Conservation (phyloP, 306 rosid genomes). For the Vigna trinervia region DNA sequence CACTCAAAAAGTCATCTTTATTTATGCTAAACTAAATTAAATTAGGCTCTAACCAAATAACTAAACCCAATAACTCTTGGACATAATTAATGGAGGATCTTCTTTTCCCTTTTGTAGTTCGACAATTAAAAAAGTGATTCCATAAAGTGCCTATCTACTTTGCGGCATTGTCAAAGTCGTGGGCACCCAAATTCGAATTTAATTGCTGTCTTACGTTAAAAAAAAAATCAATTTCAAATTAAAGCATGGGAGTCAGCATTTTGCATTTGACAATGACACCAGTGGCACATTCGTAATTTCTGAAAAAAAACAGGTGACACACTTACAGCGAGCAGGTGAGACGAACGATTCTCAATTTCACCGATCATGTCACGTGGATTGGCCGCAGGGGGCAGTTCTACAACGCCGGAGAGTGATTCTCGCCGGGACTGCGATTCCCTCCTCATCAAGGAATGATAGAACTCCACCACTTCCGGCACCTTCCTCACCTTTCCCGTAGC, state of each 20-base stretch:
- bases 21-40: neutral
- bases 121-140: slow-evolving; percentile 7
- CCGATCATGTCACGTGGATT: slow-evolving; percentile 97
- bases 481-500: slow-evolving; percentile 64
- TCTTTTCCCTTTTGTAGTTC: neutral
- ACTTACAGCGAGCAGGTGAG: slow-evolving; percentile 81
- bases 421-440: slow-evolving; percentile 73
- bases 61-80: neutral
- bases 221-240: slow-evolving; percentile 38
- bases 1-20: neutral
- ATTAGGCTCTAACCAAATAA: neutral
- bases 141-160: slow-evolving; percentile 36
- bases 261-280: slow-evolving; percentile 49
- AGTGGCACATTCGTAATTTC: slow-evolving; percentile 59
- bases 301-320: slow-evolving; percentile 16
- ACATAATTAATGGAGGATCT: neutral
- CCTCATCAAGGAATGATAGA: slow-evolving; percentile 87
- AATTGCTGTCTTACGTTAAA: slow-evolving; percentile 48
- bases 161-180: slow-evolving; percentile 39
- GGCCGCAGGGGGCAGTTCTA: slow-evolving; percentile 61
- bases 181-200: slow-evolving; percentile 45
- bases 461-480: slow-evolving; percentile 92
- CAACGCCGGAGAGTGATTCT: slow-evolving; percentile 51
- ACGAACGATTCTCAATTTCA: slow-evolving; percentile 91
- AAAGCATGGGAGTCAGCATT: slow-evolving; percentile 19